Base-by-base conservation (phyloP, 2,329 filamentous ascomycete genomes). In the Nemania abortiva region DNA sequence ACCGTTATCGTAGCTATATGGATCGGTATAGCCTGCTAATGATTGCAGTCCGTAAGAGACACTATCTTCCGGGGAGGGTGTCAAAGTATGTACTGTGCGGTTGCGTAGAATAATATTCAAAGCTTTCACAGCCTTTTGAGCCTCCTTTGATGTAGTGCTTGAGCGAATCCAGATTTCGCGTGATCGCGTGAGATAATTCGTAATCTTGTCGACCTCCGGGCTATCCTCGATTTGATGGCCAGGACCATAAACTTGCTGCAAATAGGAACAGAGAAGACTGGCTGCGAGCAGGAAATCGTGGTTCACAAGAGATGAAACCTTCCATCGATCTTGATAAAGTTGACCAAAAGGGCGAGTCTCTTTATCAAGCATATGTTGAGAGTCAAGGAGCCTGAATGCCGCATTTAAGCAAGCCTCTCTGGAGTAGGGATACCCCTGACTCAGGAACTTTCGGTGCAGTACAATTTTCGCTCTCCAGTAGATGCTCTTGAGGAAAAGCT, bases 381-480 rank as follows among this genome's bases (percentile, higher is more conserved):
- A 81, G 1, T 80, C 78, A 2, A 88, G 79, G 1, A 87, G 82
- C 31, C 81, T 76, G 54, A 84, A 78, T 1, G 87, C 85, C 4
- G 85, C 82, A 2, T 82, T 79, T 2, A 87, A 75, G 62, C 85
- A 87, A 0, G 80, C 79, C 29, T 76, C 77, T 54, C 84, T 79
- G 3, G 85, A 87, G 54, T 83, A 81, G 0, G 75, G 74, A 64
- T 82, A 83, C 22, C 74, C 79, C 56, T 61, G 72, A 62, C 79
- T 82, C 70, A 89, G 81, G 70, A 84, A 87, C 31, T 82, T 83
- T 18, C 87, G 81, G 73, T 89, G 87, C n/a, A 89, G 74, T 0
- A 88, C 83, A 37, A 85, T 82, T 57, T 83, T 82, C 9, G 84
- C 79, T 72, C 87, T 87, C 54, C 84, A 82, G 72, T 85, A 86